Conservation (phyloP, 805 yeast genomes). For the Lipomyces oligophaga region DNA sequence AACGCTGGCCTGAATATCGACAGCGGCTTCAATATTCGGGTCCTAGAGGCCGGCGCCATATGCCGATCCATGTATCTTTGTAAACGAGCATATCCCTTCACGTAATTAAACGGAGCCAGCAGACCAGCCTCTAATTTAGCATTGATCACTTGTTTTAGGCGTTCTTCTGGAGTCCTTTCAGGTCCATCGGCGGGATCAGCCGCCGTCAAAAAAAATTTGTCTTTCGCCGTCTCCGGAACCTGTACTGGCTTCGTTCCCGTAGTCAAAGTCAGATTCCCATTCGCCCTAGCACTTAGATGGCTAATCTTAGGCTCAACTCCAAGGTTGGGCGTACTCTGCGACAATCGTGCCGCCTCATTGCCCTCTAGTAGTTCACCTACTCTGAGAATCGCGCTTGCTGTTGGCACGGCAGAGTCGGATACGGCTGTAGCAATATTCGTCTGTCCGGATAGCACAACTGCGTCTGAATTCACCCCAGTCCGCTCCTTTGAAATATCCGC, state of each 20-base stretch:
- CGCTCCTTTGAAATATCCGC: neutral
- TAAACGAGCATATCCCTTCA: conserved; percentile 84
- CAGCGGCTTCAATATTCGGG: conserved; percentile 79
- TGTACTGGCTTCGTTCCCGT: conserved; percentile 5
- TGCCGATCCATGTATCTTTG: conserved; percentile 89
- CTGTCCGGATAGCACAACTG: neutral
- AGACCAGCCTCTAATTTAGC: conserved; percentile 94
- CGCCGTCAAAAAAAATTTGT: conserved; percentile 89
- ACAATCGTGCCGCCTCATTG: neutral
- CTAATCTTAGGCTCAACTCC: neutral
- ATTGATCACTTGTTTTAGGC: conserved; percentile 86
- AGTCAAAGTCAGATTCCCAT: conserved; percentile 23
- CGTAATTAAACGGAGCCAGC: conserved; percentile 87
- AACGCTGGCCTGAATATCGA: conserved; percentile 88
- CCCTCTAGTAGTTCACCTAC: neutral
- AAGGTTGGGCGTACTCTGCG: neutral
- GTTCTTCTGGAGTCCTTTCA: conserved; percentile 88
- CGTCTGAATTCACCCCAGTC: neutral
- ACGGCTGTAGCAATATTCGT: neutral
- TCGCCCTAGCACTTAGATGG: conserved; percentile 13
- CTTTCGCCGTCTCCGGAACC: conserved; percentile 69
- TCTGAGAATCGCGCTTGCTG: too few relatives aligned
- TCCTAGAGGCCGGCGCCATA: conserved; percentile 79
- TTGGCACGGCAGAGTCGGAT: neutral
- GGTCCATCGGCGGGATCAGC: conserved; percentile 83